These are phyloP conservation scores for Dendrostoma leiphaemia DNA, from an alignment of 2,329 filamentous ascomycete species.

Conservation along the genomic window DNA sequence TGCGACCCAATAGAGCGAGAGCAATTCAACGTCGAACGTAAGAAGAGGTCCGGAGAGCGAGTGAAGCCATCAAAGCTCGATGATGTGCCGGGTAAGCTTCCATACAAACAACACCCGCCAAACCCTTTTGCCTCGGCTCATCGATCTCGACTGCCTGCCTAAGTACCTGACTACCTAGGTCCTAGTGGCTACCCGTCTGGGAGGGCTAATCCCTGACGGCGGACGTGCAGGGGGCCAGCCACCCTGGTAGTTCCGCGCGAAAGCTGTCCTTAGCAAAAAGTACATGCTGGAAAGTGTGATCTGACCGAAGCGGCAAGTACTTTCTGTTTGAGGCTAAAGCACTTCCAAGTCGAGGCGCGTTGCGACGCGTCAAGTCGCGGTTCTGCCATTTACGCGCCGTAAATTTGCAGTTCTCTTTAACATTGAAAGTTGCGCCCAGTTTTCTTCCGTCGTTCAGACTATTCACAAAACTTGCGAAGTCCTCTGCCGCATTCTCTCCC, in stretches of 20 bases:
- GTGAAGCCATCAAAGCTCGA: background rate
- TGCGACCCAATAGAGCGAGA: background rate
- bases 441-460: background rate
- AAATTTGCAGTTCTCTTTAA: constrained; percentile 2
- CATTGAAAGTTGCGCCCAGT: background rate
- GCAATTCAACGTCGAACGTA: background rate
- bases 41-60: background rate
- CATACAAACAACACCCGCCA: background rate
- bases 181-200: too few relatives aligned
- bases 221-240: too few relatives aligned
- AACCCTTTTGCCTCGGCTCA: constrained; percentile 4
- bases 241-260: too few relatives aligned
- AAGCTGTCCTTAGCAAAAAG: too few relatives aligned
- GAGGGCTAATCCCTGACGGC: too few relatives aligned
- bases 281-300: background rate
- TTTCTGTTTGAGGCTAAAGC: background rate
- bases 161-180: too few relatives aligned
- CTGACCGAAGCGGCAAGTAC: background rate
- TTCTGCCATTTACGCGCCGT: background rate
- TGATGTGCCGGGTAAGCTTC: background rate
- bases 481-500: background rate
- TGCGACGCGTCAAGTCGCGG: background rate
- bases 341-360: background rate
- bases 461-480: background rate
- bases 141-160: constrained; percentile 1